These are phyloP conservation scores for Inga oerstediana DNA, from an alignment of 306 rosid species.

Conservation along the genomic window DNA sequence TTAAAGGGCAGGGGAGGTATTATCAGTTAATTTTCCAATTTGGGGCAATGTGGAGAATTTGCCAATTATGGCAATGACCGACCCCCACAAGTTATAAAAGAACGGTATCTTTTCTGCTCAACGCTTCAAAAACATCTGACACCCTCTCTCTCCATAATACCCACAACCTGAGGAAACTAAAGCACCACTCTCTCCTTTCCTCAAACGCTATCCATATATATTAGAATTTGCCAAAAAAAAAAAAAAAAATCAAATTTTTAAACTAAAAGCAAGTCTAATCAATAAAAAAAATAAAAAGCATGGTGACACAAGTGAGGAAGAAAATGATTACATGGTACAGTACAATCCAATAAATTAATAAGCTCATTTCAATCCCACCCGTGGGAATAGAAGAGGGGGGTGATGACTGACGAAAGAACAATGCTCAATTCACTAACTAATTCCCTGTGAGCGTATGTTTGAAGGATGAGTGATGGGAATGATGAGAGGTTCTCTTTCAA, in stretches of 20 bases:
- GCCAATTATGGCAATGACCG: constrained; percentile 55
- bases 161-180: neutral
- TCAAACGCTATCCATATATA: neutral
- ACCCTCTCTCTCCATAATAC: neutral
- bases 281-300: neutral
- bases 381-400: neutral
- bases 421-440: neutral
- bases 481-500: constrained; percentile 69
- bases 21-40: constrained; percentile 45
- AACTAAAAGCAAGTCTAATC: neutral
- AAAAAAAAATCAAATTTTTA: neutral
- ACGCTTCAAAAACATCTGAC: constrained; percentile 53
- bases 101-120: constrained; percentile 35
- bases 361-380: neutral
- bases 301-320: neutral
- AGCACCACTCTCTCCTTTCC: neutral
- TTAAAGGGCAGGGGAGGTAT: constrained; percentile 1
- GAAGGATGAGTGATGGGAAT: neutral
- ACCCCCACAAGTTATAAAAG: constrained; percentile 44
- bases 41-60: constrained; percentile 42
- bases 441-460: neutral
- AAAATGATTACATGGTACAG: neutral
- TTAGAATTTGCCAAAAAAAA: too few species aligned
- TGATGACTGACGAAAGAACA: neutral
- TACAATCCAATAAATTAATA: neutral